Evolutionary conservation across 805 yeast species (phyloP), one percentile per base, ranked within the genome.

Genomic region (Wickerhamiella sergipiensis): DNA sequence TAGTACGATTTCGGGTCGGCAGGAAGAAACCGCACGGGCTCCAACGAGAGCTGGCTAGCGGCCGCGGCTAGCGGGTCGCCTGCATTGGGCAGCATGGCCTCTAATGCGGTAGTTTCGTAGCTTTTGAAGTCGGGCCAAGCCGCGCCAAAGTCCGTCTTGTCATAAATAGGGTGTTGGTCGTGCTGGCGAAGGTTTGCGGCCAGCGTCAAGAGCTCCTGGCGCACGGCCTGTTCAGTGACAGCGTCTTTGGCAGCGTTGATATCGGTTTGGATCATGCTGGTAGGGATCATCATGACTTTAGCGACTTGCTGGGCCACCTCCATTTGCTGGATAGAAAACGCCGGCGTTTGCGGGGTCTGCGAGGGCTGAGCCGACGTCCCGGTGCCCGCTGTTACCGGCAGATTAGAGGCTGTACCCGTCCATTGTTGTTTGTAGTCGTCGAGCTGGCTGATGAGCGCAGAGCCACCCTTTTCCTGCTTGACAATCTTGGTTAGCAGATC

Each of bases 291-390:
- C 59, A 83, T 80, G n/a, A 83, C 50, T 2, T 66, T 62, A 39
- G 70, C 72, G 9, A 84, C 58, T 22, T 76, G 64, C n/a, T 57
- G 60, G 1, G 79, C 73, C 53, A 72, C 70, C 18, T 78, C 76
- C 65, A 83, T 76, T 53, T 82, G 85, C 0, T 71, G 55, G 1
- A 80, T 50, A 38, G 73, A 69, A 59, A 74, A 83, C 0, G 81
- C 69, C 1, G 85, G 84, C 33, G 64, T 64, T 3, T 51, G 22
- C 24, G 40, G 21, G 31, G 5, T 24, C 39, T 39, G 44, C 49
- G 21, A 49, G 47, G 22, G 46, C 18, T 7, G 49, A 2, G 51
- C 44, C 33, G 42, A n/a, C 39, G 8, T 4, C n/a, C n/a, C n/a
- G 15, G 43, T 10, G 24, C 43, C 40, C n/a, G 39, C 42, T 38